A percentile compares a stretch with the other conserved stretches of the same genome.
These are phyloP conservation scores for Naganishia liquefaciens DNA, from an alignment of 1,284 basidiomycete genomes.

Conservation along the genomic window DNA sequence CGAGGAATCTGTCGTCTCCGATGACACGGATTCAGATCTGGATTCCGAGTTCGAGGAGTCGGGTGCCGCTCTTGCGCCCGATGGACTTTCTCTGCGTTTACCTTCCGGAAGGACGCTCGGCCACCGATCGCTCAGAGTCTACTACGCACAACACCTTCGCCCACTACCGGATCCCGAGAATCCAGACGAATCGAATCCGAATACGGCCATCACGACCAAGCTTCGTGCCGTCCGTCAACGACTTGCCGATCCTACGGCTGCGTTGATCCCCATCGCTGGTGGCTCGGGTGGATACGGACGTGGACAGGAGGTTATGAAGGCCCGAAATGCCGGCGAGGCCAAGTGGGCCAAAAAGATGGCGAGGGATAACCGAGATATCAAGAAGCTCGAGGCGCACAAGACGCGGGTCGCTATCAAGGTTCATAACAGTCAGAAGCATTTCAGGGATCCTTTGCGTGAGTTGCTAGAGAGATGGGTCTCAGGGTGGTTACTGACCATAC, in stretches of 20 bases:
- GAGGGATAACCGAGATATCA: slow-evolving; percentile 79
- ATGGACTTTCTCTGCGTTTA: slow-evolving; percentile 82
- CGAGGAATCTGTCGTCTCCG: slow-evolving; percentile 54
- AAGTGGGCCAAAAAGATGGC: slow-evolving; percentile 86
- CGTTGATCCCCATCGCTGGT: slow-evolving; percentile 77
- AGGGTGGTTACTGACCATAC: no score
- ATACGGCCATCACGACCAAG: slow-evolving; percentile 44
- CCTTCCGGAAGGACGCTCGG: slow-evolving; percentile 91
- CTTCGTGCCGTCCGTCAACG: slow-evolving; percentile 70
- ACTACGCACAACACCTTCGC: slow-evolving; percentile 80
- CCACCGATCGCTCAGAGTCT: slow-evolving; percentile 81
- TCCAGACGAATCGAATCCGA: slow-evolving; percentile 47
- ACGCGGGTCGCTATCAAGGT: slow-evolving; percentile 62
- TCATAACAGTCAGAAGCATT: slow-evolving; percentile 89
- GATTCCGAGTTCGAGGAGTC: slow-evolving; percentile 36
- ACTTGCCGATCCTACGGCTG: slow-evolving; percentile 75
- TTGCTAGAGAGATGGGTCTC: neutral
- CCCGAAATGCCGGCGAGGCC: slow-evolving; percentile 92
- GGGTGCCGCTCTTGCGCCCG: slow-evolving; percentile 50
- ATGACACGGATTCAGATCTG: slow-evolving; percentile 56
- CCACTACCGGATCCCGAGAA: slow-evolving; percentile 33
- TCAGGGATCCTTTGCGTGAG: slow-evolving; percentile 58
- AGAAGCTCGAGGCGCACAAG: slow-evolving; percentile 76
- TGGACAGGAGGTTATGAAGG: slow-evolving; percentile 79
- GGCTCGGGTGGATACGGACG: slow-evolving; percentile 80